phyloP scores from a whole-genome alignment of 768 basidiomycete genomes.

The Boletus edulis region DNA sequence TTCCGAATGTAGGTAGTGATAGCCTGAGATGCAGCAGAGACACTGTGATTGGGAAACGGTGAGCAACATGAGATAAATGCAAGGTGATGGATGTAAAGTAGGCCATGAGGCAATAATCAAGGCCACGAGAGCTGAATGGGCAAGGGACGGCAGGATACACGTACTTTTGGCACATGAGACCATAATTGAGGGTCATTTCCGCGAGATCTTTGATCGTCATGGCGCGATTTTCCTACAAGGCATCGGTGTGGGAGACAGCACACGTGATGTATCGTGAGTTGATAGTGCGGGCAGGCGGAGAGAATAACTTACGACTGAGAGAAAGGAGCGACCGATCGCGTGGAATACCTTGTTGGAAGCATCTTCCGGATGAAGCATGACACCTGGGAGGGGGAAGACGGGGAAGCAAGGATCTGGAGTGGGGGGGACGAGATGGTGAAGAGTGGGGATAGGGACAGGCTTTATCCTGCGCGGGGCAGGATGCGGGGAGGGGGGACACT shows the following conservation, averaged over 20 bases:
- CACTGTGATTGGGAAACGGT: slow-evolving; percentile 37
- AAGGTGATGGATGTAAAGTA: slow-evolving; percentile 5
- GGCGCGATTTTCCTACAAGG: slow-evolving; percentile 66
- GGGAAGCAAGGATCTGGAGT: slow-evolving; percentile 27
- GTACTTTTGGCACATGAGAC: slow-evolving; percentile 75
- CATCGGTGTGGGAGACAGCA: slow-evolving; percentile 6
- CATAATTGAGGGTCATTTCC: slow-evolving; percentile 61
- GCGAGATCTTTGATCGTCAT: slow-evolving; percentile 87
- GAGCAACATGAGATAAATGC: slow-evolving; percentile 14
- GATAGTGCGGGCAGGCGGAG: slow-evolving; percentile 4
- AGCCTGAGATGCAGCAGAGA: slow-evolving; percentile 76
- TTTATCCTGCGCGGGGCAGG: slow-evolving; percentile 33
- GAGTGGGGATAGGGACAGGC: slow-evolving; percentile 26
- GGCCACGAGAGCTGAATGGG: slow-evolving; percentile 8
- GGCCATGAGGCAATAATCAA: slow-evolving; percentile 4
- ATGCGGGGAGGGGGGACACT: slow-evolving; percentile 39
- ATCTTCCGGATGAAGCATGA: slow-evolving; percentile 74
- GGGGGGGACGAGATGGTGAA: slow-evolving; percentile 19
- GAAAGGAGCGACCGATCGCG: slow-evolving; percentile 68
- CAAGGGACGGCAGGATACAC: slow-evolving; percentile 25
- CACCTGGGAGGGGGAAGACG: slow-evolving; percentile 57
- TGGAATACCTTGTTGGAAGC: slow-evolving; percentile 68
- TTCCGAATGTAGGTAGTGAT: slow-evolving; percentile 80
- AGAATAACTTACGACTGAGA: slow-evolving; percentile 59
- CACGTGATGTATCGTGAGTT: slow-evolving; percentile 18